Conservation (phyloP, 106 monocot species). For the Apostasia ramifera region DNA sequence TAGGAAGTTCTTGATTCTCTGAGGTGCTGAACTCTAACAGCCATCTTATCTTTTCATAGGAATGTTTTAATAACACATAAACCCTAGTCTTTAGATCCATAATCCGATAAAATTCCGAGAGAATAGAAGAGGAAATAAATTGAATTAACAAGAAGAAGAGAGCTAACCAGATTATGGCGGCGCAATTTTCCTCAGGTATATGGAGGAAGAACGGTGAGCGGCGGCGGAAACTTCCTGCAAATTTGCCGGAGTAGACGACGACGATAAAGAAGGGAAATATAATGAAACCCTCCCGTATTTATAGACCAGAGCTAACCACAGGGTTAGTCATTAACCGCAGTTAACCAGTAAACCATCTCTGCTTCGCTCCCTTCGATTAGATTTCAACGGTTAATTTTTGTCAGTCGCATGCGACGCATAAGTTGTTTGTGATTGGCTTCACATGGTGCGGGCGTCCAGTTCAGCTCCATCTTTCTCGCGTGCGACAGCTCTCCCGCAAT, state of each 20-base stretch:
- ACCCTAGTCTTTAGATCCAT: slow-evolving; percentile 1
- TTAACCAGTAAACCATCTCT: not conserved
- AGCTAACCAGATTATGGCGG: not conserved
- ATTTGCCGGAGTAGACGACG: not conserved
- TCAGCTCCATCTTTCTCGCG: too few species aligned
- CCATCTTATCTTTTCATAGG: not conserved
- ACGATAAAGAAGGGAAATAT: not conserved
- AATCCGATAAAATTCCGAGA: not conserved
- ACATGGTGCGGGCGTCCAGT: too few species aligned
- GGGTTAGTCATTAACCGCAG: not conserved
- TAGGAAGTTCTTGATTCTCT: slow-evolving; percentile 14
- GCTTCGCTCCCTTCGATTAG: not conserved
- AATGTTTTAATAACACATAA: not conserved
- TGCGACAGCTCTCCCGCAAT: too few species aligned
- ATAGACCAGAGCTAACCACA: not conserved
- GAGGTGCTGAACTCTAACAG: slow-evolving; percentile 10
- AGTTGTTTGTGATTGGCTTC: too few species aligned
- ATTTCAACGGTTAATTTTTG: too few species aligned
- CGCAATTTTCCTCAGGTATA: not conserved
- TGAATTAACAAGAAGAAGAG: not conserved
- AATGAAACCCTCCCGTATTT: not conserved
- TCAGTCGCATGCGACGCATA: not conserved
- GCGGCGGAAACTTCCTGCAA: not conserved
- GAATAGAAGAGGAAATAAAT: not conserved
- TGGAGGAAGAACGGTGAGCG: not conserved